Conservation (phyloP, 2,329 filamentous ascomycete species). For the Onygenales sp. region DNA sequence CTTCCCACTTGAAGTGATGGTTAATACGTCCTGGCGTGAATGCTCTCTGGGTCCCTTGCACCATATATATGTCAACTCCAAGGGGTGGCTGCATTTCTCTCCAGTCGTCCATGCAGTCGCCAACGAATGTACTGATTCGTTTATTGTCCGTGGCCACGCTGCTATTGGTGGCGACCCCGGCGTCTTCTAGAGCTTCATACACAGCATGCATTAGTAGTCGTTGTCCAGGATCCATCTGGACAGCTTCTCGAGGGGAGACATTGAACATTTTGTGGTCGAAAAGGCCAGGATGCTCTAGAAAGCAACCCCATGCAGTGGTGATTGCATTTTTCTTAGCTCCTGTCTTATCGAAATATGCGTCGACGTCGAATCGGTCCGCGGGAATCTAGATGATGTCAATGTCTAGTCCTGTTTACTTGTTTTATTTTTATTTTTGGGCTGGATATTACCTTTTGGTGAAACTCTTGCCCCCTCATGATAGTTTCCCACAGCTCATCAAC, state of each 20-base stretch:
- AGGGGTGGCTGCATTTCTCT: conserved; percentile 61
- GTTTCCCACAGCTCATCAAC: background rate
- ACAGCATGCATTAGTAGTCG: conserved; percentile 9
- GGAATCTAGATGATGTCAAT: conserved; percentile 66
- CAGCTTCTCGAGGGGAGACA: conserved; percentile 4
- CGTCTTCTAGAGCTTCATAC: conserved; percentile 38
- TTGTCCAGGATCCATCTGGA: conserved; percentile 11
- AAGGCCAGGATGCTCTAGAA: background rate
- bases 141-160: conserved; percentile 52
- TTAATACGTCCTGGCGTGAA: conserved; percentile 54
- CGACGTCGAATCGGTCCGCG: conserved; percentile 62
- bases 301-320: background rate
- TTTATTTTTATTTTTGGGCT: conserved; percentile 58
- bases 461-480: background rate
- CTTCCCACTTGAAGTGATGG: conserved; percentile 64
- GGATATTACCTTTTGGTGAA: conserved; percentile 54
- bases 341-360: background rate
- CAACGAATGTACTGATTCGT: conserved; percentile 59
- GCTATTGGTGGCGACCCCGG: conserved; percentile 60
- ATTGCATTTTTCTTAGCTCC: conserved; percentile 39
- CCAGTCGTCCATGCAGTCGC: conserved; percentile 63
- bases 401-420: conserved; percentile 65
- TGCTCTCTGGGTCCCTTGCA: conserved; percentile 48
- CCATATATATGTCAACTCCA: conserved; percentile 58
- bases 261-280: conserved; percentile 6